Base-by-base conservation (phyloP, 371 early-diverging fungal genomes). In the Mucor mucedo region DNA sequence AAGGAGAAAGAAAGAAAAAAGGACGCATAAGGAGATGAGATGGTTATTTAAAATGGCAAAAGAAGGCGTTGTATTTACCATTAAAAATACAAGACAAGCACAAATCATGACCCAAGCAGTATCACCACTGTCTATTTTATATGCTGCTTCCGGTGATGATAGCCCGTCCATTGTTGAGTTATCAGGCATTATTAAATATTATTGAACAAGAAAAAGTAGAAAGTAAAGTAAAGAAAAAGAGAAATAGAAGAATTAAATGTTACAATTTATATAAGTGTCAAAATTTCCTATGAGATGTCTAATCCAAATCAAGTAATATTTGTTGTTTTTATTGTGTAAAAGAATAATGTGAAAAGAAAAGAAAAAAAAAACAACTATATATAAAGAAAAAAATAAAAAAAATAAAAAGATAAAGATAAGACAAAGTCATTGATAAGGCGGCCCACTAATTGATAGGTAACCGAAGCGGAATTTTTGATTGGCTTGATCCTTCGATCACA, bases 61-160 rank as follows among this genome's bases (percentile, higher is more conserved):
- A 10, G 16, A 16, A 7, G 10, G 9, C 8, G 13, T 28, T 29
- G 9, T 13, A 4, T 32, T 57, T 70, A 78, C 77, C 82, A 81
- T 81, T 16, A 81, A 50, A 56, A 78, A 81, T 10, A 81, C 82
- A 52, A 81, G 69, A 10, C 63, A 56, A 7, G 79, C 45, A 55
- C 77, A 75, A 38, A 78, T 66, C 62, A 93, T 66, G 40, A 89
- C 80, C 89, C 89, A 93, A n/a, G 89, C 89, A n/a, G 87, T 89
- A 62, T 92, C 89, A 40, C 91, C 92, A 47, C 77, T 70, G 57
- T 82, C 67, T 54, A 74, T 53, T n/a, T n/a, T 28, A 39, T 59
- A 68, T 2, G 4, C 11, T 35, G 35, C 13, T 7, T 10, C 28
- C 1, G 9, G 50, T 50, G 50, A 9, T 3, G 40, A 56, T 8